Conservation (phyloP, 208 protist genomes). For the Leishmania tarentolae region DNA sequence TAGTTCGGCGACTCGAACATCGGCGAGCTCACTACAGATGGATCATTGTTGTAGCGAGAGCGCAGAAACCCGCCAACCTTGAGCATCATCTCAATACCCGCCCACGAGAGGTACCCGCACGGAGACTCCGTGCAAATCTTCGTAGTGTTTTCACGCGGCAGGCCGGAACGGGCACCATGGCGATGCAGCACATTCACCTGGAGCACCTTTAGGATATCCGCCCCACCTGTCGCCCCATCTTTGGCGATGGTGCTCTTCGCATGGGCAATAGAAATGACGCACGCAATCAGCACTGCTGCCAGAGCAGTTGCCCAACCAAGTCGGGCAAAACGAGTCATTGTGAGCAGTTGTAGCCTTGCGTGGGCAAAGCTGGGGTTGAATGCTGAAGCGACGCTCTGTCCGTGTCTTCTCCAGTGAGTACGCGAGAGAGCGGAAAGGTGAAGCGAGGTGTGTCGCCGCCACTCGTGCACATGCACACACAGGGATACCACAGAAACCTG, state of each 20-base stretch:
- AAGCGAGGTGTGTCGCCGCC: neutral
- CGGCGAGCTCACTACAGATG: constrained; percentile 23
- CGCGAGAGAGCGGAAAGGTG: neutral
- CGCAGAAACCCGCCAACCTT: constrained; percentile 51
- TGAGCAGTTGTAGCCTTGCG: neutral
- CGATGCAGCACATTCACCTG: constrained; percentile 58
- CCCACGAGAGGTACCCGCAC: constrained; percentile 50
- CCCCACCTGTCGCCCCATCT: neutral
- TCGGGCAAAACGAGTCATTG: constrained; percentile 19
- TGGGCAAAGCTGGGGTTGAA: neutral
- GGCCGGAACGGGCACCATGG: constrained; percentile 47
- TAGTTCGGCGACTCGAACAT: constrained; percentile 46
- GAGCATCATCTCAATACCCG: constrained; percentile 42
- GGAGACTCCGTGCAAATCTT: constrained; percentile 46
- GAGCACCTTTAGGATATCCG: constrained; percentile 19
- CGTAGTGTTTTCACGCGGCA: constrained; percentile 29
- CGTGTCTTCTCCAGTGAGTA: neutral
- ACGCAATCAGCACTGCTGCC: constrained; percentile 24
- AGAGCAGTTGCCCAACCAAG: constrained; percentile 12
- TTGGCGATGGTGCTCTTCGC: neutral
- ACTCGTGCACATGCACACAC: neutral
- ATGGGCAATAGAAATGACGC: neutral
- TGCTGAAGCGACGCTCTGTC: neutral
- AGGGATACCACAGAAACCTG: neutral
- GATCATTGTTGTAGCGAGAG: constrained; percentile 39